Base-by-base conservation (phyloP, 352 stramenopile species). In the Globisporangium spinosum region DNA sequence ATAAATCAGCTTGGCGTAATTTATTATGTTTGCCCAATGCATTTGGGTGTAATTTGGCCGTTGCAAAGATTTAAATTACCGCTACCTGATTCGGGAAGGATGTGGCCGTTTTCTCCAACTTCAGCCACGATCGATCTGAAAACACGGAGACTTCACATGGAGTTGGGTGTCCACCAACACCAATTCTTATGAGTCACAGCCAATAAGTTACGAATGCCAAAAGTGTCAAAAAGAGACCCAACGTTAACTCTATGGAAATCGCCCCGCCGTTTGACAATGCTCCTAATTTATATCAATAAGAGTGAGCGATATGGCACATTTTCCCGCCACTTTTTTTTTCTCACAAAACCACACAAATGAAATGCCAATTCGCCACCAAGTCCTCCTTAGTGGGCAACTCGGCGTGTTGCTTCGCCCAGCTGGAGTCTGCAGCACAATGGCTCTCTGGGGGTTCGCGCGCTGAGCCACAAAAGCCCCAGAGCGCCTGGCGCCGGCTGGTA, bases 361-460 rank as follows among this genome's bases (percentile, higher is more conserved):
- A 45, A 20, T 45, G 10, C 12, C 3, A 5, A 45, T 45, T 0
- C 12, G 38, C 38, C 38, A 45, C 38, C 51, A 35, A 7, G 5
- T 9, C 34, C 34, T 3, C 34, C 34, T 58, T 25, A 17, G 27
- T 59, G 27, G 54, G 32, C 27, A 13, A 43, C 12, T 43, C 6
- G 15, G 22, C 23, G 34, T 22, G n/a, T 35, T n/a, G 58, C 23
- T 29, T 20, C 13, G 32, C 23, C 59, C 59, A 64, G 59, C 59
- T 64, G 59, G 40, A 34, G 40, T 25, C 55, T 27, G 5, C 27
- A 27, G 40, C 25, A 40, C 25, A 64, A 43, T 64, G 59, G 59
- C 59, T 64, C 59, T 64, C 20, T 64, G 59, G 25, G 15, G 32
- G 20, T 49, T 20, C 20, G 8, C 25, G 20, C 29, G 27, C 6